A percentile compares a stretch with the other conserved stretches of the same genome.
Evolutionary conservation across 176 grass and related monocot species (phyloP).

Genomic region (Bolboschoenus planiculmis): DNA sequence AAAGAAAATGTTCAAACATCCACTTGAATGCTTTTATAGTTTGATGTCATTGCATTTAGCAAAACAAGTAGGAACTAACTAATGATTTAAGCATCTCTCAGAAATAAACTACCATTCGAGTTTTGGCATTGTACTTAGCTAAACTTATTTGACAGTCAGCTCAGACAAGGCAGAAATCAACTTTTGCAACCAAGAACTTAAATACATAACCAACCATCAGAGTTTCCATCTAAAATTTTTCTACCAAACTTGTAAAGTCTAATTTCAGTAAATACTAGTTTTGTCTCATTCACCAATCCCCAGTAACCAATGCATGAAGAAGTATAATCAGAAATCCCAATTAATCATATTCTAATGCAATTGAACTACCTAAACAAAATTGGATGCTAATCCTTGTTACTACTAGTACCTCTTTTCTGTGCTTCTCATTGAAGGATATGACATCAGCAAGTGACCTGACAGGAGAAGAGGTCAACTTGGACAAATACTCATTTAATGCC

Average conservation of each 20-base stretch:
- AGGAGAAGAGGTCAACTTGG: slow-evolving; percentile 32
- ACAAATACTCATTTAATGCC: slow-evolving; percentile 39
- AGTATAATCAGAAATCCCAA: neutral
- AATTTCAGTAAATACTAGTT: neutral
- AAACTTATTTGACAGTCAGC: neutral
- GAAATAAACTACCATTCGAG: neutral
- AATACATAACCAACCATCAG: neutral
- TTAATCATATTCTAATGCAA: neutral
- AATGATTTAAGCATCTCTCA: neutral
- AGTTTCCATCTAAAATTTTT: neutral
- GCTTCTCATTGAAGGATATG: slow-evolving; percentile 56
- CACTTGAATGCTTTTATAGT: neutral
- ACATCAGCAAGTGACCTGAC: slow-evolving; percentile 44
- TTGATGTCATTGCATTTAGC: neutral
- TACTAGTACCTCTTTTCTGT: slow-evolving; percentile 27
- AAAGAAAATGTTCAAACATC: neutral
- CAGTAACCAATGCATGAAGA: neutral
- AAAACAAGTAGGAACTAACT: neutral
- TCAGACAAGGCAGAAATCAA: neutral
- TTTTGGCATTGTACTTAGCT: neutral
- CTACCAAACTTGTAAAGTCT: neutral
- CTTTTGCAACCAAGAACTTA: neutral
- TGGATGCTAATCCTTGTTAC: neutral
- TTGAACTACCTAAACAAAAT: neutral
- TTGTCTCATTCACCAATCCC: neutral